Conservation (phyloP, 257 asterid genomes). For the Lycium ferocissimum region DNA sequence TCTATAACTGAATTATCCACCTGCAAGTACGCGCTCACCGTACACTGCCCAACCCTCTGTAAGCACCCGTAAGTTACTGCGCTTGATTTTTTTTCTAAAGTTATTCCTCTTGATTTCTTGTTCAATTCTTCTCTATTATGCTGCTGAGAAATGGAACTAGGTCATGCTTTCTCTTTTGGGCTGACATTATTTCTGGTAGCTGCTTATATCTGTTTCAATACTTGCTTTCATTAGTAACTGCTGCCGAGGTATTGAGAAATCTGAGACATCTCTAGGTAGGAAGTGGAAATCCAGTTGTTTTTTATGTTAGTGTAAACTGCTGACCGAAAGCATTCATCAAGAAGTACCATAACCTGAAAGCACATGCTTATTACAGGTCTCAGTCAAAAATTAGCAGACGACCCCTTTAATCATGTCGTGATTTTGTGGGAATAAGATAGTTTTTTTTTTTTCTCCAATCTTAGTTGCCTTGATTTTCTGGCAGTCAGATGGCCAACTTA, state of each 20-base stretch:
- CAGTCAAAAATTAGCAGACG: neutral
- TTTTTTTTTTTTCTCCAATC: slow-evolving; percentile 11
- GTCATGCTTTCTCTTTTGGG: slow-evolving; percentile 5
- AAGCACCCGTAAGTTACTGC: slow-evolving; percentile 83
- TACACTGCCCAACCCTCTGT: slow-evolving; percentile 95
- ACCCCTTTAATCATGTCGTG: neutral
- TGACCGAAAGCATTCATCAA: neutral
- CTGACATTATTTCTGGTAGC: slow-evolving; percentile 1
- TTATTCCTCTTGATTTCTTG: neutral
- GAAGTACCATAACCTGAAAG: slow-evolving; percentile 15
- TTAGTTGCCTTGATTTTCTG: slow-evolving; percentile 18
- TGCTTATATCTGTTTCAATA: neutral
- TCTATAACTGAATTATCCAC: slow-evolving; percentile 94
- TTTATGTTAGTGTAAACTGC: neutral
- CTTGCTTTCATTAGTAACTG: neutral
- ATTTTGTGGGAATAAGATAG: neutral
- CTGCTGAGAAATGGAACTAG: neutral
- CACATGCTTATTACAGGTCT: neutral
- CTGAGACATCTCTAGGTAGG: neutral
- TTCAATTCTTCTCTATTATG: neutral
- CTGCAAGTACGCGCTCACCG: slow-evolving; percentile 95
- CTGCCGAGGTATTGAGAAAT: slow-evolving; percentile 19
- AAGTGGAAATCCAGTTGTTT: neutral
- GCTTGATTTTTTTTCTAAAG: neutral
- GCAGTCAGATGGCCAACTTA: neutral